Conservation (phyloP, 2,329 filamentous ascomycete species). For the Colletotrichum sp. region DNA sequence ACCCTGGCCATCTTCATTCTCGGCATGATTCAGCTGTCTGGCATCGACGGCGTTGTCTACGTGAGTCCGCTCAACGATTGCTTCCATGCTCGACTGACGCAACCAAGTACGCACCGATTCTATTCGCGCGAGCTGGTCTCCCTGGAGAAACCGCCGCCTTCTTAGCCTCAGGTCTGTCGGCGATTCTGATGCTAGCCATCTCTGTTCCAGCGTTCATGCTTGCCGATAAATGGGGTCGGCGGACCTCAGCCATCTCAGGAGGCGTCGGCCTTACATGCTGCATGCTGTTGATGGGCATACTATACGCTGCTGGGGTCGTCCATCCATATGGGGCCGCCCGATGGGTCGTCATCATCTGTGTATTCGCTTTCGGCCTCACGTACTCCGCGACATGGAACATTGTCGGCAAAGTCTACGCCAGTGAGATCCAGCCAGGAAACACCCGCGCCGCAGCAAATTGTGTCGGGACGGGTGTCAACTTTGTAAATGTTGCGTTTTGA, state of each 20-base stretch:
- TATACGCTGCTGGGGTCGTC: constrained; percentile 54
- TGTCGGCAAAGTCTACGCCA: constrained; percentile 58
- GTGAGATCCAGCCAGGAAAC: constrained; percentile 59
- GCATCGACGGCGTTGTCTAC: constrained; percentile 68
- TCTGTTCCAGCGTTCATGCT: constrained; percentile 61
- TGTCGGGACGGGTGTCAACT: constrained; percentile 42
- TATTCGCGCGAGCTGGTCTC: constrained; percentile 66
- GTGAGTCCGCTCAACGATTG: constrained; percentile 37
- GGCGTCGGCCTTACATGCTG: constrained; percentile 52
- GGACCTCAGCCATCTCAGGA: constrained; percentile 57
- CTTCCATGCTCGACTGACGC: background rate
- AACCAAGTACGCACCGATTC: constrained; percentile 59
- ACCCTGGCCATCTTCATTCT: constrained; percentile 61
- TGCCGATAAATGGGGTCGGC: constrained; percentile 62
- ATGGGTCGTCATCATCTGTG: constrained; percentile 55
- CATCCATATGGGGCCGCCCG: constrained; percentile 42
- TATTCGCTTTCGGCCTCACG: constrained; percentile 53
- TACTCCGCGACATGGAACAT: constrained; percentile 59
- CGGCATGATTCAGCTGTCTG: constrained; percentile 63
- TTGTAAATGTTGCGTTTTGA: background rate
- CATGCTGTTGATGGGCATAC: constrained; percentile 58
- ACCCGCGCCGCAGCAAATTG: constrained; percentile 60
- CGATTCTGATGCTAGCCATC: constrained; percentile 60
- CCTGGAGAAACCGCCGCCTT: constrained; percentile 58
- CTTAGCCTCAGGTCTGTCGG: constrained; percentile 65